These are phyloP conservation scores for Cercophora scortea DNA, from an alignment of 495 filamentous ascomycete species.

Conservation along the genomic window DNA sequence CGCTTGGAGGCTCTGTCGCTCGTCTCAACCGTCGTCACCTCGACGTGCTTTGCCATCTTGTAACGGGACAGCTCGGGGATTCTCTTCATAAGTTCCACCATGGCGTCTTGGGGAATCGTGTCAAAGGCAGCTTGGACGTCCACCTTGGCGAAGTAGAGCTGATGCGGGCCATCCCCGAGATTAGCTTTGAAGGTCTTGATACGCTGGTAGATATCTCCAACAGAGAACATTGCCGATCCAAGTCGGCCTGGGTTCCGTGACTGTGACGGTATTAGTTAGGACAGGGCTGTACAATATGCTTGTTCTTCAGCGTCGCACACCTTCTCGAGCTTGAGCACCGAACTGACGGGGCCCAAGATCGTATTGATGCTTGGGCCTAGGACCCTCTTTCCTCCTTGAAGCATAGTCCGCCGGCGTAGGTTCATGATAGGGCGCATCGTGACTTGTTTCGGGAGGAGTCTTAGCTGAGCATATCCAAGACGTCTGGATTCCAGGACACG, in stretches of 20 bases:
- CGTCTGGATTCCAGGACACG: conserved; percentile 51
- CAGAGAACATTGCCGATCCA: conserved; percentile 70
- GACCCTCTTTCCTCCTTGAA: conserved; percentile 43
- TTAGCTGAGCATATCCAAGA: conserved; percentile 72
- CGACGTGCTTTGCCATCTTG: conserved; percentile 62
- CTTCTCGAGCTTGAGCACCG: conserved; percentile 72
- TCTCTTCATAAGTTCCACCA: conserved; percentile 58
- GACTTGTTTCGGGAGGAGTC: conserved; percentile 65
- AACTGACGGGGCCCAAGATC: conserved; percentile 64
- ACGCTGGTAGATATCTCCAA: conserved; percentile 72
- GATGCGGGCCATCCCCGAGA: conserved; percentile 18
- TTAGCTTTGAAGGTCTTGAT: conserved; percentile 59
- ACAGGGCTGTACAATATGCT: no score
- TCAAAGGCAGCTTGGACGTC: conserved; percentile 93
- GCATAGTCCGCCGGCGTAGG: conserved; percentile 54
- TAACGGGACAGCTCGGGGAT: conserved; percentile 62
- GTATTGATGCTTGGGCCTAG: conserved; percentile 76
- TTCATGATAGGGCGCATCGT: conserved; percentile 79
- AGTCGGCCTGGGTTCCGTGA: conserved; percentile 50
- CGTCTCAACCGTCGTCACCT: conserved; percentile 46
- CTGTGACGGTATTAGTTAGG: conserved; percentile 15
- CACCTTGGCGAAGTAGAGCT: conserved; percentile 75
- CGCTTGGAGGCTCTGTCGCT: conserved; percentile 37
- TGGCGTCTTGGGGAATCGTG: conserved; percentile 74
- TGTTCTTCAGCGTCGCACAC: conserved; percentile 14